These are phyloP conservation scores for Pulveroboletus sp. DNA, from an alignment of 768 basidiomycete genomes.

Conservation along the genomic window DNA sequence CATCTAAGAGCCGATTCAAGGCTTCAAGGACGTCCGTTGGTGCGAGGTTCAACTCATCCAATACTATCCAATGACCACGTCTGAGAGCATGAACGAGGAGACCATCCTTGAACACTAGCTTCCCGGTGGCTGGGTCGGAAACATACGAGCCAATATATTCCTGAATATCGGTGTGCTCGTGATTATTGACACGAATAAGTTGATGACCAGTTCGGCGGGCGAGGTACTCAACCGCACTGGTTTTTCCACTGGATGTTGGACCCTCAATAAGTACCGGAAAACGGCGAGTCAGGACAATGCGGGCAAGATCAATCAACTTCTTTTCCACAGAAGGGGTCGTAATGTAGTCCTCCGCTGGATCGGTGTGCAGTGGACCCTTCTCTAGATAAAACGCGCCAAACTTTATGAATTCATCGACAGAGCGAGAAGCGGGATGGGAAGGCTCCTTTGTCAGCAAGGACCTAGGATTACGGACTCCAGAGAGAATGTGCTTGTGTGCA, in stretches of 20 bases:
- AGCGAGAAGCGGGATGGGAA: slow-evolving; percentile 40
- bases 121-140: slow-evolving; percentile 89
- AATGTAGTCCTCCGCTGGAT: slow-evolving; percentile 77
- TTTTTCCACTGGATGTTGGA: slow-evolving; percentile 96
- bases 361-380: slow-evolving; percentile 62
- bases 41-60: slow-evolving; percentile 96
- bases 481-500: slow-evolving; percentile 73
- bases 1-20: slow-evolving; percentile 91
- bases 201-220: slow-evolving; percentile 89
- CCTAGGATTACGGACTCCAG: slow-evolving; percentile 71
- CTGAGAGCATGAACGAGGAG: slow-evolving; percentile 88
- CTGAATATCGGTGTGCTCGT: slow-evolving; percentile 99
- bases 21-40: slow-evolving; percentile 98
- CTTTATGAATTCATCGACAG: slow-evolving; percentile 61
- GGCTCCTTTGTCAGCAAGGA: slow-evolving; percentile 75
- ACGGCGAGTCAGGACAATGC: slow-evolving; percentile 81
- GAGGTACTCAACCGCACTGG: slow-evolving; percentile 93
- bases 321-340: slow-evolving; percentile 92
- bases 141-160: slow-evolving; percentile 97
- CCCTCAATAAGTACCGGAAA: slow-evolving; percentile 98
- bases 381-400: slow-evolving; percentile 91
- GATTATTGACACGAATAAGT: slow-evolving; percentile 98
- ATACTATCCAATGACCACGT: slow-evolving; percentile 93
- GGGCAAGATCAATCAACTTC: slow-evolving; percentile 91
- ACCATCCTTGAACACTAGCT: slow-evolving; percentile 91